Base-by-base conservation (phyloP, 805 yeast genomes). In the Candida michaelii region DNA sequence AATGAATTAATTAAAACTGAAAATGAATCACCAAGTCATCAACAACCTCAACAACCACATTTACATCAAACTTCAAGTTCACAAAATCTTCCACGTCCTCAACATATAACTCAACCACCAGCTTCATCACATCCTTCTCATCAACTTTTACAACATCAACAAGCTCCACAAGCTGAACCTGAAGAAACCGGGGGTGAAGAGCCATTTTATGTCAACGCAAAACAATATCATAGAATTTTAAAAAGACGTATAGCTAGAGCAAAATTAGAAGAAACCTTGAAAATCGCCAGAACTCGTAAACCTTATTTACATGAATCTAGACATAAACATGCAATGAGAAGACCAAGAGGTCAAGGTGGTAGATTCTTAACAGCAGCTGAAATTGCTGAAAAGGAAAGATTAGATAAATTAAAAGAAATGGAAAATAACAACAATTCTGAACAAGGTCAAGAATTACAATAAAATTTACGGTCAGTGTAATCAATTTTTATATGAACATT, bases 261-360 rank as follows among this genome's bases (percentile, higher is more conserved):
- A 5, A 85, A 83, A 61, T 74, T 93, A 30, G 98, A 93, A 58
- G 98, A 93, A 58, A 79, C 82, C 33, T 74, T 91, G 49, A 85
- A 88, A 57, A 86, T 86, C 4, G 90, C 93, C 13, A 77, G 96
- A 49, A 95, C 95, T 13, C 79, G 98, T 54, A 84, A 85, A 59
- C 97, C 98, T 10, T 91, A 95, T 63, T 64, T 93, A 38, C 99
- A 93, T 60, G 99, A 93, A 64, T 88, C 97, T 14, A 77, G 99
- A 55, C 99, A 93, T 62, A 91, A 93, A 61, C 99, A 93, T 62
- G 99, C 99, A 2, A 93, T 93, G 99, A 78, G 98, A 59, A 79
- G 99, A 61, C 98, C 99, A 12, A 80, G 99, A 54, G 99, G 99
- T 19, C 98, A 93, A 67, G 99, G 99, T 24, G 99, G 99, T 5